Conservation (phyloP, 2,329 filamentous ascomycete species). For the Paecilomyces formosus region DNA sequence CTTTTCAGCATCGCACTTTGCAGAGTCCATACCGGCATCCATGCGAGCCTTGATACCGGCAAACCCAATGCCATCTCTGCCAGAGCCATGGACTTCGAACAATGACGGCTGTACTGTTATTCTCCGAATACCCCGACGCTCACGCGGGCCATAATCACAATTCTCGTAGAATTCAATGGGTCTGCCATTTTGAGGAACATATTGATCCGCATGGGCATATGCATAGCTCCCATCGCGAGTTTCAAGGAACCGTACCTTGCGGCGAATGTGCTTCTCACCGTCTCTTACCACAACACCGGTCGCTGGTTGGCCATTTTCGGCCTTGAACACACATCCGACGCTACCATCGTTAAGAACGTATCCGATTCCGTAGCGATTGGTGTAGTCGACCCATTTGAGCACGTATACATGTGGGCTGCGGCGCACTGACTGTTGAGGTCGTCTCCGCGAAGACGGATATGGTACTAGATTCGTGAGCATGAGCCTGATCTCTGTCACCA, state of each 20-base stretch:
- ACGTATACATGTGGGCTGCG: constrained; percentile 37
- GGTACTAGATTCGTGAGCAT: constrained; percentile 30
- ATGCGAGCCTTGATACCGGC: constrained; percentile 25
- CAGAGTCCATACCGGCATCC: constrained; percentile 21
- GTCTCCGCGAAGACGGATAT: constrained; percentile 22
- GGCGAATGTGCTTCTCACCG: constrained; percentile 39
- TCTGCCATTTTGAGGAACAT: constrained; percentile 35
- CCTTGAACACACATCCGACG: constrained; percentile 44
- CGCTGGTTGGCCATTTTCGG: constrained; percentile 35
- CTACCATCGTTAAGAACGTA: constrained; percentile 46
- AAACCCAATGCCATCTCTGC: constrained; percentile 11
- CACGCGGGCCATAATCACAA: constrained; percentile 22
- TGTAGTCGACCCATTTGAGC: constrained; percentile 48
- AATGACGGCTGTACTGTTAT: constrained; percentile 31
- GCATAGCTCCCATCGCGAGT: constrained; percentile 17
- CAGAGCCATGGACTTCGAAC: constrained; percentile 30
- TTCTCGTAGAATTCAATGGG: constrained; percentile 44
- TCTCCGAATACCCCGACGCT: constrained; percentile 31
- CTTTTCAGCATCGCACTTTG: constrained; percentile 38
- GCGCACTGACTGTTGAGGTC: constrained; percentile 15
- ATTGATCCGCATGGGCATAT: constrained; percentile 36
- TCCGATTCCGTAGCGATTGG: constrained; percentile 44
- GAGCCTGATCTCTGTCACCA: constrained; percentile 30
- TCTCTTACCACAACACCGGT: constrained; percentile 40
- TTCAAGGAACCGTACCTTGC: constrained; percentile 34